phyloP scores from a whole-genome alignment of 1,284 basidiomycete genomes.

The Peniophora sp. region DNA sequence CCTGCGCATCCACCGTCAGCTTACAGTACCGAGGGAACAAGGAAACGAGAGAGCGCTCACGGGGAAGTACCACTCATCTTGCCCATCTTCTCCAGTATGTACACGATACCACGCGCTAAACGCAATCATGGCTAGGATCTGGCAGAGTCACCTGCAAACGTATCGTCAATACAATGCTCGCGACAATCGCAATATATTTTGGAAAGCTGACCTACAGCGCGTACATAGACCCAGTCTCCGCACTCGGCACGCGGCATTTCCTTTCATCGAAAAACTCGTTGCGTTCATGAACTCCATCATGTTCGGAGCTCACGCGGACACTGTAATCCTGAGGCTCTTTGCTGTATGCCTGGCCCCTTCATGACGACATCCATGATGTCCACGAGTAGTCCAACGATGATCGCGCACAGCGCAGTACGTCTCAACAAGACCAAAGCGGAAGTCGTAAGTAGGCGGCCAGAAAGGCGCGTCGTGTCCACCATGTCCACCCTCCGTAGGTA shows the following conservation, averaged over 20 bases:
- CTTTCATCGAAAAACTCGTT: conserved; percentile 97
- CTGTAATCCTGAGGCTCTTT: conserved; percentile 97
- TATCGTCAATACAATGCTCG: too few relatives aligned
- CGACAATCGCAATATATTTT: too few relatives aligned
- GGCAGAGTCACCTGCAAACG: conserved; percentile 96
- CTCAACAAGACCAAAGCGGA: conserved; percentile 82
- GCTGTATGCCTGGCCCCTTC: conserved; percentile 89
- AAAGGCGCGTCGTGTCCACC: conserved; percentile 94
- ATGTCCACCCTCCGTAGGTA: conserved; percentile 46
- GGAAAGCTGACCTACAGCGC: too few relatives aligned
- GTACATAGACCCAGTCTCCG: conserved; percentile 95
- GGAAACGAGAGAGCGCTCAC: too few relatives aligned
- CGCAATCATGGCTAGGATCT: conserved; percentile 98
- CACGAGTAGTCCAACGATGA: conserved; percentile 93
- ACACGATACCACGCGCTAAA: conserved; percentile 97
- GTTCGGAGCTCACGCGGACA: conserved; percentile 97
- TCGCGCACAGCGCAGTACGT: conserved; percentile 91
- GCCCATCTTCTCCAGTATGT: conserved; percentile 77
- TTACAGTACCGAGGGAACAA: not conserved
- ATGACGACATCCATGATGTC: conserved; percentile 95
- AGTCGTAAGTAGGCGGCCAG: conserved; percentile 82
- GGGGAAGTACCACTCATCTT: conserved; percentile 84
- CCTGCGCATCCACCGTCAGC: conserved; percentile 33
- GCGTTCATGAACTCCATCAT: conserved; percentile 99
- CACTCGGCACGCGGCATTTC: conserved; percentile 97